Base-by-base conservation (phyloP, 2,329 filamentous ascomycete genomes). In the Arachnopeziza araneosa region DNA sequence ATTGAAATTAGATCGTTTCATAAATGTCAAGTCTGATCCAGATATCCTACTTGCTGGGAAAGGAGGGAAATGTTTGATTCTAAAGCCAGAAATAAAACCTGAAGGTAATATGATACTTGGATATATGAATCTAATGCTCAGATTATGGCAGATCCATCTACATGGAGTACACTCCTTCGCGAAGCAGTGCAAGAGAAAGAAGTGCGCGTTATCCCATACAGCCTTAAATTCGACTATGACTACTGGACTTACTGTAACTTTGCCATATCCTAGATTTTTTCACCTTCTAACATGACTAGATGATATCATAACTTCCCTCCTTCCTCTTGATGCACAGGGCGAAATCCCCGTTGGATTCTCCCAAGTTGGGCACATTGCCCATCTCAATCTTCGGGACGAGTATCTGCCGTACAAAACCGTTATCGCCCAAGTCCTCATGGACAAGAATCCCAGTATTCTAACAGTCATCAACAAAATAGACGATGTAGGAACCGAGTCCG, bases 391-490 rank as follows among this genome's bases (percentile, higher is more conserved):
- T 32, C 86, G 91, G 55, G 86, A 90, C 22, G 83, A 87, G 65
- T 97, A 92, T 71, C 78, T 91, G 12, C 91, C 90, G 0, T 96
- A 96, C 79, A 96, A 95, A 74, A 74, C 88, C 66, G 73, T 98
- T 50, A 93, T 98, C 55, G 95, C 89, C 0, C 80, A 93, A 69
- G 87, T 98, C 2, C 78, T 99, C 22, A 77, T 91, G 56, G 95
- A 98, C 78, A 99, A 99, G 77, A 96, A 96, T 75, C 82, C 86
- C 10, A 78, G 77, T 52, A 84, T 97, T 62, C 82, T 80, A 61
- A 99, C 95, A 0, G 93, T 99, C 67, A 97, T 99, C 77, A 97
- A 97, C 81, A 99, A 99, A 76, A 83, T 88, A 51, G 89, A 96
- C 74, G 87, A 91, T 63, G 93, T 99, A 9, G 95, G 95, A 60